A percentile compares a stretch with the other conserved stretches of the same genome.
These are phyloP conservation scores for Nakaseomyces glabratus DNA, from an alignment of 1,139 yeast species.

Conservation along the genomic window DNA sequence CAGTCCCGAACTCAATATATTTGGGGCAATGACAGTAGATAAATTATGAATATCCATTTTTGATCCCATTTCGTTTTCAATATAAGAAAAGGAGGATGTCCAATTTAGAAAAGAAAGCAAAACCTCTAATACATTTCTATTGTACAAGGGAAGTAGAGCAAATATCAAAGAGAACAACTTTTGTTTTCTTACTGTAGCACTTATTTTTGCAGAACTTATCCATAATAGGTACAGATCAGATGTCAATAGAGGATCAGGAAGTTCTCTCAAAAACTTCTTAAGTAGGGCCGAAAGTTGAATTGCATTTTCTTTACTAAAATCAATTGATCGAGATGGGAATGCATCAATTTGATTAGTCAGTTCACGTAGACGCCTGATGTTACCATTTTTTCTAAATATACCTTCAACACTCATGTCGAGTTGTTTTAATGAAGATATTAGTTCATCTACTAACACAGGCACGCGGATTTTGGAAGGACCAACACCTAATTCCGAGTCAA, in stretches of 20 bases:
- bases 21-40: slow-evolving; percentile 94
- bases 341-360: slow-evolving; percentile 68
- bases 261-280: slow-evolving; percentile 83
- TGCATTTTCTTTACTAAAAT: slow-evolving; percentile 69
- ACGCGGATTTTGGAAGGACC: slow-evolving; percentile 75
- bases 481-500: slow-evolving; percentile 78
- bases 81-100: slow-evolving; percentile 93
- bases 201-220: slow-evolving; percentile 61
- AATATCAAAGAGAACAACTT: slow-evolving; percentile 61
- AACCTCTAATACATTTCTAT: slow-evolving; percentile 83
- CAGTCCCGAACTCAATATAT: slow-evolving; percentile 46
- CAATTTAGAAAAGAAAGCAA: slow-evolving; percentile 79
- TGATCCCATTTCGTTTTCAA: slow-evolving; percentile 80
- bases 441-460: slow-evolving; percentile 82
- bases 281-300: slow-evolving; percentile 90
- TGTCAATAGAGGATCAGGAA: slow-evolving; percentile 87
- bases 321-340: slow-evolving; percentile 64
- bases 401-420: slow-evolving; percentile 97
- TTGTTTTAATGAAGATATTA: slow-evolving; percentile 72
- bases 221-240: slow-evolving; percentile 69
- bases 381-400: slow-evolving; percentile 92
- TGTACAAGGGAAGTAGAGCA: slow-evolving; percentile 70
- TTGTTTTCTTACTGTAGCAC: slow-evolving; percentile 42
- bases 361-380: slow-evolving; percentile 72
- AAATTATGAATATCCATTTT: slow-evolving; percentile 95